These are phyloP conservation scores for Haplosporangium gracile DNA, from an alignment of 192 early-diverging fungal species.

Conservation along the genomic window DNA sequence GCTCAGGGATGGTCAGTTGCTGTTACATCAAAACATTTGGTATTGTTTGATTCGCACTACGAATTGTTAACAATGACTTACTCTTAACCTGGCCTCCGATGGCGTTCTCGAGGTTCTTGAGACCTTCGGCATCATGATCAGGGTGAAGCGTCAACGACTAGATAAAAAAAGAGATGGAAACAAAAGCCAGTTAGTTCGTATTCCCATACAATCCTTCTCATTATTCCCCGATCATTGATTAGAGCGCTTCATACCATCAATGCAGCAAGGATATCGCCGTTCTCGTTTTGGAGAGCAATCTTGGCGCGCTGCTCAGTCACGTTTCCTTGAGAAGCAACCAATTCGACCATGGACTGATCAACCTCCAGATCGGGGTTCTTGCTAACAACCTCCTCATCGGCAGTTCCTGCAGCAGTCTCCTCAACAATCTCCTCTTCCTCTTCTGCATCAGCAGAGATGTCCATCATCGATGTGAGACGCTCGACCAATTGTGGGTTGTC, in stretches of 20 bases:
- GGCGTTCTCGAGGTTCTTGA: conserved; percentile 56
- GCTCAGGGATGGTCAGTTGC: not conserved
- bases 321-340: conserved; percentile 70
- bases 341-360: conserved; percentile 61
- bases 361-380: conserved; percentile 55
- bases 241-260: conserved; percentile 60
- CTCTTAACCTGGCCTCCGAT: conserved; percentile 60
- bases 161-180: conserved; percentile 9
- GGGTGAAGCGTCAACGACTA: conserved; percentile 55
- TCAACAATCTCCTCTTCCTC: conserved; percentile 55
- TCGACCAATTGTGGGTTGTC: conserved; percentile 69
- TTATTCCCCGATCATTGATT: not conserved
- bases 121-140: conserved; percentile 55
- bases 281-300: conserved; percentile 63
- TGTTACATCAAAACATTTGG: not conserved
- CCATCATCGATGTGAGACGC: conserved; percentile 73
- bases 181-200: not conserved
- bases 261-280: conserved; percentile 72
- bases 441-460: conserved; percentile 59
- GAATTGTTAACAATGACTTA: conserved; percentile 8
- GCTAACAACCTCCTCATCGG: conserved; percentile 7
- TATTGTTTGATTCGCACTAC: not conserved
- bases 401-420: conserved; percentile 15
- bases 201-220: not conserved
- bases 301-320: conserved; percentile 68